Evolutionary conservation across 345 rosid species (phyloP), one percentile per base, ranked within the genome.

Genomic region (Noccaea bulbosa): DNA sequence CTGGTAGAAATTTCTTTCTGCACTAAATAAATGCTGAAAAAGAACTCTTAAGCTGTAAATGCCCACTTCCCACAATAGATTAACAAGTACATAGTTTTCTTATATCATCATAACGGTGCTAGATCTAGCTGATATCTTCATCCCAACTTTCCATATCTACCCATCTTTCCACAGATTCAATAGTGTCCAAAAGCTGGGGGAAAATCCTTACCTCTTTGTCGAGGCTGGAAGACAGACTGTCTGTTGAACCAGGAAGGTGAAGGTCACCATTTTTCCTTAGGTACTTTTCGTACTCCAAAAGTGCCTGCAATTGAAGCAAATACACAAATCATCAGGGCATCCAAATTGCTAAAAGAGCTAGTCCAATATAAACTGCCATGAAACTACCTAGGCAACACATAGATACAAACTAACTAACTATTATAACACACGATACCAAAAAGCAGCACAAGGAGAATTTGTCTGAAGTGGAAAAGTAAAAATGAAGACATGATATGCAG

Each of bases 271-370:
- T 84, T 76, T 79, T 80, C 67, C 80, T 83, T 69, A 86, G 81
- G 77, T 77, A 65, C 81, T 84, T 92, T 69, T 92, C 98, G 78
- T 86, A 92, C 76, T 92, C 98, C 75, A 89, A 79, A 43, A 92
- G 88, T 66, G 96, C 86, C 98, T 92, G 83, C 45, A 59, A 1
- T 65, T 44, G 87, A 71, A 78, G 61, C 43, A 75, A 70, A 50
- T 0, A 59, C 34, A 16, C 44, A 62, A 53, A 41, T 52, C 63
- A 44, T 10, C 38, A 58, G 54, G 24, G 44, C 62, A 67, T 33
- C 22, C 39, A 22, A 52, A 60, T 14, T 49, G 24, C 14, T 63
- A 52, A 51, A 65, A 51, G 32, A 73, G 56, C 16, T 30, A 40
- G 49, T 38, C 33, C 46, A 33, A 58, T 55, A 40, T 38, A 16